A percentile compares a stretch with the other conserved stretches of the same genome.
Conservation (phyloP, 805 yeast species). For the Diddensiella transvaalensis region DNA sequence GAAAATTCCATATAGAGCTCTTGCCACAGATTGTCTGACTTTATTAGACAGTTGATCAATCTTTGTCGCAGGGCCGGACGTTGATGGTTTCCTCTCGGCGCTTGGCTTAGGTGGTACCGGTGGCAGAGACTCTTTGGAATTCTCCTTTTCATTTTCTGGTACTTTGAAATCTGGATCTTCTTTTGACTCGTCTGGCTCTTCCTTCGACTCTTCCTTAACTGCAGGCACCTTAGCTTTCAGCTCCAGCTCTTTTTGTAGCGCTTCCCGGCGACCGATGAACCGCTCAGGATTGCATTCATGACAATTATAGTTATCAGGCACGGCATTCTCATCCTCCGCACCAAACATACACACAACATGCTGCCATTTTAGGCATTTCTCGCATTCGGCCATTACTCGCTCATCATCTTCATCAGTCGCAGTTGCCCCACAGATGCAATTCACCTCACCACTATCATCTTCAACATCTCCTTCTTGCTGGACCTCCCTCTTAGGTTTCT, state of each 20-base stretch:
- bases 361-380: slow-evolving; percentile 64
- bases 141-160: not conserved
- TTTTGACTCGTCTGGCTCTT: not conserved
- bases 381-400: slow-evolving; percentile 62
- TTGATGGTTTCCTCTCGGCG: not conserved
- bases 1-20: slow-evolving; percentile 46
- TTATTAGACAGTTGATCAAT: slow-evolving; percentile 15
- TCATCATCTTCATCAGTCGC: slow-evolving; percentile 34
- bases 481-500: slow-evolving; percentile 3
- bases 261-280: not conserved
- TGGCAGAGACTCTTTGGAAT: not conserved
- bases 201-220: slow-evolving; percentile 2
- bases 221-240: slow-evolving; percentile 2
- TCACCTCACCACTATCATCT: slow-evolving; percentile 24
- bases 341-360: slow-evolving; percentile 61
- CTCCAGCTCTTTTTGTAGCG: slow-evolving; percentile 6
- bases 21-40: slow-evolving; percentile 48
- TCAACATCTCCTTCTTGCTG: slow-evolving; percentile 7
- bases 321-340: slow-evolving; percentile 35
- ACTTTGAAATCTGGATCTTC: not conserved
- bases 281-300: slow-evolving; percentile 43
- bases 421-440: slow-evolving; percentile 33
- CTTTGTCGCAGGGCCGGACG: too few relatives aligned
- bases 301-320: slow-evolving; percentile 56
- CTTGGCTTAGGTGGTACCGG: not conserved